Base-by-base conservation (phyloP, 2,329 filamentous ascomycete genomes). In the Aurifilum marmelostoma region DNA sequence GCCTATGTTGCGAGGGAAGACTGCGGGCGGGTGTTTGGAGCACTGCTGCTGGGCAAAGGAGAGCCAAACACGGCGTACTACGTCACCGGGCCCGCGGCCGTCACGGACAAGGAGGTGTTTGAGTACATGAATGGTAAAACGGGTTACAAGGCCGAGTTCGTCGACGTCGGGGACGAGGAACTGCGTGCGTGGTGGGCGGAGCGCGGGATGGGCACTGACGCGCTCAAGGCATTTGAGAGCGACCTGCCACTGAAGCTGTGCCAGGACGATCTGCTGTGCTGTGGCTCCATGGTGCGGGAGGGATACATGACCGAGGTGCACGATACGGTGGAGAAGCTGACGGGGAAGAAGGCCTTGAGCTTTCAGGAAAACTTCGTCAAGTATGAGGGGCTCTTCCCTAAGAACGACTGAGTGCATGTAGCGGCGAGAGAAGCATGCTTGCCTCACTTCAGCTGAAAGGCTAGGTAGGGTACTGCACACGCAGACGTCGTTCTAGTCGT, bases 1-100 rank as follows among this genome's bases (percentile, higher is more conserved):
- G 73, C 71, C 2, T 74, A 72, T 56, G 73, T 72, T n/a, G 70
- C 72, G 37, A 39, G 72, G 41, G 72, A 71, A n/a, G 73, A 74
- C 70, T 74, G 73, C 47, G 68, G 68, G 11, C 69, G 72, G 16
- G 72, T 74, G 2, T 61, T 63, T 24, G 73, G 60, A 1, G 72
- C 73, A n/a, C 60, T 74, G 60, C 58, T 74, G 27, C 63, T 73
- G 43, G 73, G 72, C 14, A 64, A 65, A 6, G 72, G 72, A 2
- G 63, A 69, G 34, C 60, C 67, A 0, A 68, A 73, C 47, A 67
- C 41, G 4, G 65, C 69, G 8, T 72, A 72, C 68, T 54, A 71
- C 50, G 66, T 74, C 16, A 72, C 68, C 16, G 73, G 72, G 3
- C 73, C 73, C 12, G 68, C 72, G 59, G 65, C 69, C 3, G 67